Conservation (phyloP, 495 filamentous ascomycete genomes). For the Penicillium fimorum region DNA sequence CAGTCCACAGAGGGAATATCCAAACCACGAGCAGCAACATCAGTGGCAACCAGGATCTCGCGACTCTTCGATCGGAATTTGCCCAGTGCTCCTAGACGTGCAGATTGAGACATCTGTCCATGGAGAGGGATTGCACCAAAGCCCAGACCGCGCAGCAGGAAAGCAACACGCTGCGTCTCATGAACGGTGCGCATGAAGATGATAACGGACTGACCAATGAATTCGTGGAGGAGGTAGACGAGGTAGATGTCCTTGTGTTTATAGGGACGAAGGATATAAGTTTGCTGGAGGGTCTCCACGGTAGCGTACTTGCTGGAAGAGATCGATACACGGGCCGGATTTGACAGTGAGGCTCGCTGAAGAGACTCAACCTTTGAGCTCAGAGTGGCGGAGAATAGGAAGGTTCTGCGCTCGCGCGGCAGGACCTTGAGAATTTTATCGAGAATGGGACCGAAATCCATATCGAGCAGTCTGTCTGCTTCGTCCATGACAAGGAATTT, state of each 20-base stretch:
- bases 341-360: constrained; percentile 80
- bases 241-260: constrained; percentile 91
- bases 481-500: constrained; percentile 95
- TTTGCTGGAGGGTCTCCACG: constrained; percentile 78
- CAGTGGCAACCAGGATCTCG: constrained; percentile 90
- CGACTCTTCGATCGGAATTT: constrained; percentile 78
- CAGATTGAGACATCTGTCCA: constrained; percentile 81
- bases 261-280: constrained; percentile 80
- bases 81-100: constrained; percentile 77
- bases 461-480: constrained; percentile 86
- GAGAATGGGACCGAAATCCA: constrained; percentile 89
- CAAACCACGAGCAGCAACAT: constrained; percentile 90
- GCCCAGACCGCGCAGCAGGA: constrained; percentile 75
- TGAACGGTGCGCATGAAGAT: constrained; percentile 93
- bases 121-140: constrained; percentile 88
- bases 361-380: constrained; percentile 87
- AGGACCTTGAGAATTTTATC: constrained; percentile 92
- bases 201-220: constrained; percentile 77
- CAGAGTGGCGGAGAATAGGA: constrained; percentile 93
- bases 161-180: constrained; percentile 80
- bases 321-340: constrained; percentile 75
- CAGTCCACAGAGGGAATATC: constrained; percentile 92
- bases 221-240: constrained; percentile 80
- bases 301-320: constrained; percentile 79
- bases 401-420: constrained; percentile 74